These are phyloP conservation scores for Sugiyamaella lignohabitans DNA, from an alignment of 805 yeast species.

Conservation along the genomic window DNA sequence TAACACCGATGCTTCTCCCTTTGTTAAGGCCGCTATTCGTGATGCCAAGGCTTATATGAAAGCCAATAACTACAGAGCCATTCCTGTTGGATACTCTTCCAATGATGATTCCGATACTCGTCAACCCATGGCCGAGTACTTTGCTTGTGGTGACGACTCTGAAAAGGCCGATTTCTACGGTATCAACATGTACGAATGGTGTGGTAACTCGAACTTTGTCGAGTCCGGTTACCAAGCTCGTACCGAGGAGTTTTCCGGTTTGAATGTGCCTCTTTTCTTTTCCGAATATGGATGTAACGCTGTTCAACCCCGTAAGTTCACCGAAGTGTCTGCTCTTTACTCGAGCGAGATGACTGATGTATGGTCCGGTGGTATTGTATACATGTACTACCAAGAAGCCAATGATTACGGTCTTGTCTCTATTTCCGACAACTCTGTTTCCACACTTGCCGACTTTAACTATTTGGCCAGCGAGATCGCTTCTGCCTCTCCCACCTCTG, in stretches of 20 bases:
- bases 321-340: slow-evolving; percentile 66
- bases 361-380: slow-evolving; percentile 92
- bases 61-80: slow-evolving; percentile 56
- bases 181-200: slow-evolving; percentile 85
- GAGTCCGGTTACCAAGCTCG: slow-evolving; percentile 63
- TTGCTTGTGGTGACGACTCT: slow-evolving; percentile 66
- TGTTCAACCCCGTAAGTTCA: slow-evolving; percentile 65
- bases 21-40: slow-evolving; percentile 92
- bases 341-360: slow-evolving; percentile 72
- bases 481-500: slow-evolving; percentile 45
- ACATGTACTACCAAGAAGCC: slow-evolving; percentile 82
- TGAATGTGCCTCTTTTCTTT: slow-evolving; percentile 76
- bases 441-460: slow-evolving; percentile 56
- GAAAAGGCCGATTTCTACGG: slow-evolving; percentile 71
- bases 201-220: slow-evolving; percentile 52
- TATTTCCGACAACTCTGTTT: slow-evolving; percentile 43
- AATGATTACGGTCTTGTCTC: slow-evolving; percentile 78
- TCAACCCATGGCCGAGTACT: slow-evolving; percentile 71
- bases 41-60: slow-evolving; percentile 75
- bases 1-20: slow-evolving; percentile 86
- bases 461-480: slow-evolving; percentile 51
- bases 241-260: slow-evolving; percentile 64
- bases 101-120: slow-evolving; percentile 84
- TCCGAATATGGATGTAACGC: slow-evolving; percentile 86
- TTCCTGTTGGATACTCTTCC: slow-evolving; percentile 93